Evolutionary conservation across 1,139 yeast species (phyloP).

Genomic region (Diutina rugosa): DNA sequence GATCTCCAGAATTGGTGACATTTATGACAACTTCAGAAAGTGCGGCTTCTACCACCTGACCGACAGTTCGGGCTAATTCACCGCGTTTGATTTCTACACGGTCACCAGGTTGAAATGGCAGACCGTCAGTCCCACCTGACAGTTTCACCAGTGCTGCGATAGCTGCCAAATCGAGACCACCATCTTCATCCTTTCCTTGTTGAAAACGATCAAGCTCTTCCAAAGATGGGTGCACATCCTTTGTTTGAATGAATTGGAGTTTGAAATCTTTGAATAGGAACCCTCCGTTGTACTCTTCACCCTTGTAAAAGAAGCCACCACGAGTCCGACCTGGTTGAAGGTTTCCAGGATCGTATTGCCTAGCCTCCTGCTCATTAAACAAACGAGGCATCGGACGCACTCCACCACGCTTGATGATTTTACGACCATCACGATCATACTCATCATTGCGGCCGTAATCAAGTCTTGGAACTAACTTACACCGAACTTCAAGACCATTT

Average conservation of each 20-base stretch:
- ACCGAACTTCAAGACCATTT: slow-evolving; percentile 85
- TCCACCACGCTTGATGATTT: slow-evolving; percentile 30
- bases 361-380: slow-evolving; percentile 62
- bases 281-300: slow-evolving; percentile 86
- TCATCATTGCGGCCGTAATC: slow-evolving; percentile 73
- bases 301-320: slow-evolving; percentile 60
- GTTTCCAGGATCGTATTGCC: slow-evolving; percentile 38
- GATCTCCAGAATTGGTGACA: slow-evolving; percentile 39
- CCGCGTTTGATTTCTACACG: slow-evolving; percentile 85
- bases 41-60: slow-evolving; percentile 61
- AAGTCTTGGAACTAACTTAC: slow-evolving; percentile 83
- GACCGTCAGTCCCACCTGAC: slow-evolving; percentile 17
- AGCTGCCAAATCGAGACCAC: slow-evolving; percentile 71
- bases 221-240: slow-evolving; percentile 74
- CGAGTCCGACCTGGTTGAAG: slow-evolving; percentile 69
- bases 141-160: slow-evolving; percentile 75
- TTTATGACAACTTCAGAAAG: slow-evolving; percentile 51
- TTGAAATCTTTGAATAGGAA: slow-evolving; percentile 78
- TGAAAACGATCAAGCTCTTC: slow-evolving; percentile 83
- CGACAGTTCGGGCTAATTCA: slow-evolving; percentile 84
- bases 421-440: slow-evolving; percentile 40
- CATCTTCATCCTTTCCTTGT: slow-evolving; percentile 53
- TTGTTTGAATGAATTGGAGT: slow-evolving; percentile 68
- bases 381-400: slow-evolving; percentile 75
- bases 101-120: slow-evolving; percentile 79